Evolutionary conservation across 2,329 filamentous ascomycete species (phyloP), one percentile per base, ranked within the genome.

Genomic region (Fusarium subglutinans): DNA sequence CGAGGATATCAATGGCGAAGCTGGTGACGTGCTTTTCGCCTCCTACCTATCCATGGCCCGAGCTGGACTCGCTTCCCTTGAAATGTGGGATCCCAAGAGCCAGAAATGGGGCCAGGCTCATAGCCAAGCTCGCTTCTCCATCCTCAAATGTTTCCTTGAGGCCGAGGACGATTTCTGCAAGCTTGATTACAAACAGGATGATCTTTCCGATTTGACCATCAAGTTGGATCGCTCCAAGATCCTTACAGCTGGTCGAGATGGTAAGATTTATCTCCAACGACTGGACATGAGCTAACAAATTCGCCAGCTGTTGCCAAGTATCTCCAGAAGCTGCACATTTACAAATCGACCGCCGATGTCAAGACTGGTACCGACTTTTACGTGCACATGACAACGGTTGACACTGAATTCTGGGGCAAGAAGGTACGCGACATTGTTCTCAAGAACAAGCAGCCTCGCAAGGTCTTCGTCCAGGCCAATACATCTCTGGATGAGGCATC

Each of bases 401-500:
- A 93, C 66, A 84, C 90, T 59, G 92, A 94, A 44, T 98, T 94
- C 85, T 98, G 94, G 89, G 94, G 92, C 63, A 90, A 89, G 73
- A 92, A 92, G 83, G 90, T 98, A 33, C 88, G 96, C 64, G 90
- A 93, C 53, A 89, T 93, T 69, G 93, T 96, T 30, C 83, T 96
- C 47, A 86, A 88, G 77, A 93, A 94, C 83, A 94, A 94, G 85
- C 92, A 93, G 83, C 93, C 93, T n/a, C 86, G 93, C 68, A 95
- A 95, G 86, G 92, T 98, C 50, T 98, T 97, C 84, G 94, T 98
- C 61, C 95, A 98, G 85, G 94, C 94, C 68, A 98, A 97, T 82
- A 98, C 96, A 1, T 88, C 91, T 64, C 80, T 96, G 45, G 90
- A 92, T 70, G 88, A 90, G 81, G 84, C 88, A 18, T 90, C 88